Conservation (phyloP, 2,329 filamentous ascomycete genomes). For the Sarocladium oryzae region DNA sequence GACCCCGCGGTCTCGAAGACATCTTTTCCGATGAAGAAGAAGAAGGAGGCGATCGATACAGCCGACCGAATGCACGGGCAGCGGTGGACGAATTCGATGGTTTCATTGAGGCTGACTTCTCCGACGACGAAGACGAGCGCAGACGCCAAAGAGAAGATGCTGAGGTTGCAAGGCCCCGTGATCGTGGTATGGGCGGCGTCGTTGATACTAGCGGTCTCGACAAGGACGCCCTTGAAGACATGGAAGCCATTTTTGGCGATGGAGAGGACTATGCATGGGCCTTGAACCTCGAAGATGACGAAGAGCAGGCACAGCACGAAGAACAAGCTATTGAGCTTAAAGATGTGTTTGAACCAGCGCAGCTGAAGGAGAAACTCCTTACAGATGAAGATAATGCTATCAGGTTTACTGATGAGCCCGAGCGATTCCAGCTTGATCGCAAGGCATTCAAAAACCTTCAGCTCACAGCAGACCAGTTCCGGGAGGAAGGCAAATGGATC, state of each 20-base stretch:
- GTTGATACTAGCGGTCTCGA: constrained; percentile 81
- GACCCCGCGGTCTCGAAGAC: constrained; percentile 72
- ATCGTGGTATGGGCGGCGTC: constrained; percentile 62
- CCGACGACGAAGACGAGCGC: constrained; percentile 75
- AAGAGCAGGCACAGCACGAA: constrained; percentile 70
- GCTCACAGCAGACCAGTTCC: constrained; percentile 76
- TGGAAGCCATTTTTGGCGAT: constrained; percentile 92
- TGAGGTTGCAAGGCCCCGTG: constrained; percentile 77
- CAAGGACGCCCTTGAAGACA: constrained; percentile 88
- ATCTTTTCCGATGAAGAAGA: constrained; percentile 97
- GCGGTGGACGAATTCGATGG: constrained; percentile 76
- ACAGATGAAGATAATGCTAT: constrained; percentile 94
- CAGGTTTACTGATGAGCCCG: constrained; percentile 80
- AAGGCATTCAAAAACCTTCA: constrained; percentile 80
- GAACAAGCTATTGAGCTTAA: constrained; percentile 88
- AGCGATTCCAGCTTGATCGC: constrained; percentile 88
- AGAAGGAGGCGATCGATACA: constrained; percentile 51
- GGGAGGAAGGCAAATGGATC: constrained; percentile 89
- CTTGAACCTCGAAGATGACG: constrained; percentile 78
- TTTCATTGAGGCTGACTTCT: constrained; percentile 95
- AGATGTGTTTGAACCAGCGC: constrained; percentile 95
- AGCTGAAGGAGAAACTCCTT: constrained; percentile 87
- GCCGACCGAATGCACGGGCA: constrained; percentile 48
- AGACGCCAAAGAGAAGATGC: constrained; percentile 74
- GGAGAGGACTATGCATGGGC: constrained; percentile 96